Conservation (phyloP, 768 basidiomycete species). For the Amanita pallidorosea region DNA sequence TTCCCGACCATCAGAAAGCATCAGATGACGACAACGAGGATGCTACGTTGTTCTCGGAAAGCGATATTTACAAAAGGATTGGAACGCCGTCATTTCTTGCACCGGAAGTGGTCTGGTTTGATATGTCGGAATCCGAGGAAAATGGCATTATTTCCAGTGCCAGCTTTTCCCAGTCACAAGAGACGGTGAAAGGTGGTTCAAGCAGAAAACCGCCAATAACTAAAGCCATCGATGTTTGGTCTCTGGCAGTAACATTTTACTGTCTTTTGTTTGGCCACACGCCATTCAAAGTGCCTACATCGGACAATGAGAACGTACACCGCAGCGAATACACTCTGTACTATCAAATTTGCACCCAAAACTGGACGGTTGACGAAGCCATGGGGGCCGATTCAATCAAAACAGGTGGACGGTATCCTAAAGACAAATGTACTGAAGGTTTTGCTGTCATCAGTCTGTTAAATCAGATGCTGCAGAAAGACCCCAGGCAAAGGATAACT, state of each 20-base stretch:
- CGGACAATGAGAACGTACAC: slow-evolving; percentile 22
- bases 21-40: slow-evolving; percentile 13
- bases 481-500: slow-evolving; percentile 21
- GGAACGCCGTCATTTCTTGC: slow-evolving; percentile 36
- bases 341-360: slow-evolving; percentile 28
- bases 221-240: slow-evolving; percentile 37
- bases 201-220: slow-evolving; percentile 28
- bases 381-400: slow-evolving; percentile 26
- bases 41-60: slow-evolving; percentile 22
- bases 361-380: slow-evolving; percentile 25
- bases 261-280: slow-evolving; percentile 35
- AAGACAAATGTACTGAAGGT: slow-evolving; percentile 18
- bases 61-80: slow-evolving; percentile 26
- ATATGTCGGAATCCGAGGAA: slow-evolving; percentile 10
- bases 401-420: slow-evolving; percentile 25
- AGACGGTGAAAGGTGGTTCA: slow-evolving; percentile 10
- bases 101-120: slow-evolving; percentile 33
- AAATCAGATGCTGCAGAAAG: slow-evolving; percentile 30
- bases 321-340: slow-evolving; percentile 29
- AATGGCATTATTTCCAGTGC: slow-evolving; percentile 13
- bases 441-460: slow-evolving; percentile 21
- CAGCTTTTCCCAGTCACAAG: slow-evolving; percentile 10
- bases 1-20: slow-evolving; percentile 4
- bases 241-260: slow-evolving; percentile 35
- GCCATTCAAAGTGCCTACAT: slow-evolving; percentile 26